These are phyloP conservation scores for Ustilago loliicola DNA, from an alignment of 1,284 basidiomycete genomes.

Conservation along the genomic window DNA sequence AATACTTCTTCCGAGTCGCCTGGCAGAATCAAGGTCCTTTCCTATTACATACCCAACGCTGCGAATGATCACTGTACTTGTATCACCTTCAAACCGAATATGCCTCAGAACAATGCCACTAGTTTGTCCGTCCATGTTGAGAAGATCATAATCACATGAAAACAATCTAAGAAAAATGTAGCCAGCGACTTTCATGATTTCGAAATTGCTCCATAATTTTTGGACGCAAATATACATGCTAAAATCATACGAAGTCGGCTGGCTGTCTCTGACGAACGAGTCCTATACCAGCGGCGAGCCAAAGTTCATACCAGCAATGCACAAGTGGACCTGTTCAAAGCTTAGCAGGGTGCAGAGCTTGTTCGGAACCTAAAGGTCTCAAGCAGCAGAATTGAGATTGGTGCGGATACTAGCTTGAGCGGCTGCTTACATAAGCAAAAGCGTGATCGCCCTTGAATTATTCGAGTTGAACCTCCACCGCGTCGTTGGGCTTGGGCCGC, in stretches of 20 bases:
- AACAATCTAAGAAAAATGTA: no score
- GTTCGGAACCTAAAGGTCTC: background rate
- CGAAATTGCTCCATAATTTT: background rate
- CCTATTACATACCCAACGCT: background rate
- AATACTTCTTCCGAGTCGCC: background rate
- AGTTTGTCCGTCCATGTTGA: background rate
- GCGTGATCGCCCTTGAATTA: constrained; percentile 32
- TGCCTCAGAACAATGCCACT: background rate
- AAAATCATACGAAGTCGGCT: background rate
- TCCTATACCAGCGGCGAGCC: background rate
- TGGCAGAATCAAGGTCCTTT: background rate
- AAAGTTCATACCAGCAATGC: background rate
- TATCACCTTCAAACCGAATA: background rate
- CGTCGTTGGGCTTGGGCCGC: constrained; percentile 45
- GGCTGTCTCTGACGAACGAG: background rate
- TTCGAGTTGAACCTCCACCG: constrained; percentile 41
- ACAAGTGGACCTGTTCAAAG: background rate
- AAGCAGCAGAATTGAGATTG: background rate
- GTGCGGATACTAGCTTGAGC: background rate
- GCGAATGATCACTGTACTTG: constrained; percentile 10
- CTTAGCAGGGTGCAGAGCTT: background rate
- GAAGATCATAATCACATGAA: no score
- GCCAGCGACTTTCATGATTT: no score
- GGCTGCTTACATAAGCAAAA: constrained; percentile 37
- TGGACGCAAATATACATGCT: background rate